A percentile compares a stretch with the other conserved stretches of the same genome.
Evolutionary conservation across 2,329 filamentous ascomycete genomes (phyloP).

Genomic region (Aspergillus neotritici): DNA sequence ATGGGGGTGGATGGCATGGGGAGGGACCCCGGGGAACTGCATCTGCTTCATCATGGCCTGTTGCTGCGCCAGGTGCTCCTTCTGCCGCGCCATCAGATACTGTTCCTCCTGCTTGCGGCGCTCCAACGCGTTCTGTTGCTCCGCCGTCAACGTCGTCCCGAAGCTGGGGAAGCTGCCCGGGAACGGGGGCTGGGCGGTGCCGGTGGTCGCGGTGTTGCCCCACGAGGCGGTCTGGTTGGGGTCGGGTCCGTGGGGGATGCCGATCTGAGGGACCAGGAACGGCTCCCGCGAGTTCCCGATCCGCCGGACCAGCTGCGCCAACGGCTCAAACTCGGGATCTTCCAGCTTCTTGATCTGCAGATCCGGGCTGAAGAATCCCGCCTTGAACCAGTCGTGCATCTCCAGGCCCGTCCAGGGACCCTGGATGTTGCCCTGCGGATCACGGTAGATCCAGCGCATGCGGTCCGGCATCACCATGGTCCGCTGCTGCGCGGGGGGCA

Average conservation of each 20-base stretch:
- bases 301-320: constrained; percentile 87
- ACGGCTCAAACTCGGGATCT: constrained; percentile 86
- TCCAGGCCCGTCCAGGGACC: constrained; percentile 94
- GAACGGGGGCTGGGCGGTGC: constrained; percentile 76
- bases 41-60: constrained; percentile 72
- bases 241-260: constrained; percentile 80
- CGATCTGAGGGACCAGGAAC: constrained; percentile 95
- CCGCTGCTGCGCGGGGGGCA: constrained; percentile 63
- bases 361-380: constrained; percentile 93
- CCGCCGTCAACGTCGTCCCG: constrained; percentile 89
- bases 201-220: constrained; percentile 40
- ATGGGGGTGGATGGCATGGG: constrained; percentile 49
- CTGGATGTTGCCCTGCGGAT: constrained; percentile 86
- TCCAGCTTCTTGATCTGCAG: constrained; percentile 92
- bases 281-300: constrained; percentile 97
- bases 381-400: constrained; percentile 99
- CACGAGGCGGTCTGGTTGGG: constrained; percentile 48
- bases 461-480: constrained; percentile 99
- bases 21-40: constrained; percentile 54
- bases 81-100: constrained; percentile 90
- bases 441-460: constrained; percentile 97
- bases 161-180: constrained; percentile 93
- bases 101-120: constrained; percentile 97
- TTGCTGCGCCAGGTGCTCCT: constrained; percentile 84
- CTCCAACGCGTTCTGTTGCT: constrained; percentile 96